phyloP scores from a whole-genome alignment of 352 stramenopile genomes.

The Phytophthora pistaciae region DNA sequence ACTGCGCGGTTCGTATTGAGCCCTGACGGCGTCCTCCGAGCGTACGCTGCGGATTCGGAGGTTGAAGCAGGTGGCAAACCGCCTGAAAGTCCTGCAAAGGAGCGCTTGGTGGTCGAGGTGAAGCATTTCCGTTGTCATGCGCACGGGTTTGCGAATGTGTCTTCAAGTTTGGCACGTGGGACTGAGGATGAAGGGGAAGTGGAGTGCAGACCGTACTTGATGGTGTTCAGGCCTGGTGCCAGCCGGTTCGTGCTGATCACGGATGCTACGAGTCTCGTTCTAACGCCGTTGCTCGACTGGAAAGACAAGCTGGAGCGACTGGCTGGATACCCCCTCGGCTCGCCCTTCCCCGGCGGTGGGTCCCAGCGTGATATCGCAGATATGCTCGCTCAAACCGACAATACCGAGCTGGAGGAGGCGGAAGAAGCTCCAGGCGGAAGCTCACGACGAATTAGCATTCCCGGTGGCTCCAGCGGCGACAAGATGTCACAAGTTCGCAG shows the following conservation, averaged over 20 bases:
- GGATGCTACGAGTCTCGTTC: constrained; percentile 47
- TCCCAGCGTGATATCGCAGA: constrained; percentile 33
- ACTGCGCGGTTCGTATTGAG: constrained; percentile 53
- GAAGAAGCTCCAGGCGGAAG: constrained; percentile 11
- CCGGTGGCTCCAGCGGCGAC: constrained; percentile 14
- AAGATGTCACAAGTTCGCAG: constrained; percentile 21
- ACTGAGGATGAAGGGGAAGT: constrained; percentile 23
- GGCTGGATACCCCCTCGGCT: constrained; percentile 5
- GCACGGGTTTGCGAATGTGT: constrained; percentile 38
- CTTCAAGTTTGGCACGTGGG: constrained; percentile 13
- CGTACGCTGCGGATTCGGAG: constrained; percentile 7
- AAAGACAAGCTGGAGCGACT: constrained; percentile 65
- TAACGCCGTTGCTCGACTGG: constrained; percentile 57
- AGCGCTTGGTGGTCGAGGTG: constrained; percentile 52
- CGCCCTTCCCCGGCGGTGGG: constrained; percentile 6
- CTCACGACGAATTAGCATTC: constrained; percentile 13
- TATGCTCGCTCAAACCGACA: constrained; percentile 26
- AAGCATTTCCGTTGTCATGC: constrained; percentile 62
- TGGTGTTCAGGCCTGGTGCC: constrained; percentile 58
- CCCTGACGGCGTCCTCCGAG: constrained; percentile 58
- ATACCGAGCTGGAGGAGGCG: constrained; percentile 10
- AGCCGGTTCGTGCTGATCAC: constrained; percentile 69
- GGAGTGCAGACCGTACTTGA: constrained; percentile 58
- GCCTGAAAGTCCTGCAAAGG: constrained; percentile 27
- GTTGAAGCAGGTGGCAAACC: neutral